phyloP scores from a whole-genome alignment of 371 early-diverging fungal genomes.

The Batkoa obscura region DNA sequence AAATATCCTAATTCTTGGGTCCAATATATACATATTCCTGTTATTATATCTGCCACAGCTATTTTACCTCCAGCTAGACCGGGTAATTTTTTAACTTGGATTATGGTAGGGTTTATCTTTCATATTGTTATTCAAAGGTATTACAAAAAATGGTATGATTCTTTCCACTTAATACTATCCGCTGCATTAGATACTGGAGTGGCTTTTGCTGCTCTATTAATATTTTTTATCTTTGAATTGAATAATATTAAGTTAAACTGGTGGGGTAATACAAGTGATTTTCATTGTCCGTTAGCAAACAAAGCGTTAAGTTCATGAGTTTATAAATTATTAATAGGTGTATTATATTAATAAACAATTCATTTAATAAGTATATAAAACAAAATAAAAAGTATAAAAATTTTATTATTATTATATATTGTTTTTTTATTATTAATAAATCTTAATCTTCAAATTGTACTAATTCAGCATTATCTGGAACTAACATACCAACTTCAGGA shows the following conservation, averaged over 20 bases:
- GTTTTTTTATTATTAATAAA: too few species aligned
- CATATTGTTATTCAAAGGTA: conserved; percentile 6
- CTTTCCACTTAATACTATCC: conserved; percentile 17
- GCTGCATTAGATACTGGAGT: conserved; percentile 18
- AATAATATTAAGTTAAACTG: neutral
- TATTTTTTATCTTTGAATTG: neutral
- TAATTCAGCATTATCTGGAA: conserved; percentile 65
- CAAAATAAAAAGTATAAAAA: too few species aligned
- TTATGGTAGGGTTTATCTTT: conserved; percentile 19
- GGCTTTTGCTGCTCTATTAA: neutral
- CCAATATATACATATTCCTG: conserved; percentile 12
- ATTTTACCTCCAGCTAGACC: conserved; percentile 15
- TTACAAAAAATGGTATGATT: conserved; percentile 15
- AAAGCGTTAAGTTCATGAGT: too few species aligned
- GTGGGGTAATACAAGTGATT: neutral
- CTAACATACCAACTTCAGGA: conserved; percentile 72
- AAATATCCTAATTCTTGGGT: conserved; percentile 13
- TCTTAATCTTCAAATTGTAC: conserved; percentile 38
- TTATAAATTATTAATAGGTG: too few species aligned
- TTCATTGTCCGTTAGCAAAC: neutral
- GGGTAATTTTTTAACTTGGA: conserved; percentile 7
- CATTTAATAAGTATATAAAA: too few species aligned
- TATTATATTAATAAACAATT: too few species aligned
- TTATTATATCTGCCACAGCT: conserved; percentile 18
- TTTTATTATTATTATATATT: too few species aligned